phyloP scores from a whole-genome alignment of 495 filamentous ascomycete genomes.

The Penicillium egyptiacum region DNA sequence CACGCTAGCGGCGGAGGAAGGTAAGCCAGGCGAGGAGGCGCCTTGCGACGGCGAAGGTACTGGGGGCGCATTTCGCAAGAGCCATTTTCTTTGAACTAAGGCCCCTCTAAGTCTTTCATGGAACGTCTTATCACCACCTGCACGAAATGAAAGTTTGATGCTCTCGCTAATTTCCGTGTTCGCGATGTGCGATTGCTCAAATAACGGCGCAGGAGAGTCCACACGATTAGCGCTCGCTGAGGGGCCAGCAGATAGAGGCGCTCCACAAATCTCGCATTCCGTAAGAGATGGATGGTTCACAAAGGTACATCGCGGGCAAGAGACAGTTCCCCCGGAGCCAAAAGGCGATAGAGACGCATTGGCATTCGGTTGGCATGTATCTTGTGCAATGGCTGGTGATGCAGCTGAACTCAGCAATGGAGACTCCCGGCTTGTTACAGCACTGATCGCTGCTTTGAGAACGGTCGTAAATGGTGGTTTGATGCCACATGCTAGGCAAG shows the following conservation, averaged over 20 bases:
- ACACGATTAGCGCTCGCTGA: slow-evolving; percentile 38
- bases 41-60: slow-evolving; percentile 63
- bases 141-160: slow-evolving; percentile 89
- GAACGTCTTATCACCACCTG: slow-evolving; percentile 86
- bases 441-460: slow-evolving; percentile 79
- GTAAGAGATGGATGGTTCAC: slow-evolving; percentile 84
- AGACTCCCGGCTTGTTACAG: slow-evolving; percentile 55
- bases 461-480: slow-evolving; percentile 80
- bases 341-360: not conserved
- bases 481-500: slow-evolving; percentile 92
- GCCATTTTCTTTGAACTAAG: slow-evolving; percentile 93
- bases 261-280: slow-evolving; percentile 90
- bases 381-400: slow-evolving; percentile 15
- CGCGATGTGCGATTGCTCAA: slow-evolving; percentile 38
- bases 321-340: slow-evolving; percentile 20
- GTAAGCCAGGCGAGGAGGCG: slow-evolving; percentile 23
- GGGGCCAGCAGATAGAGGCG: slow-evolving; percentile 45
- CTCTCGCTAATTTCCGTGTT: slow-evolving; percentile 64
- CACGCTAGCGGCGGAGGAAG: slow-evolving; percentile 17
- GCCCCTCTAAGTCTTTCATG: slow-evolving; percentile 83
- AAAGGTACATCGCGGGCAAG: slow-evolving; percentile 91
- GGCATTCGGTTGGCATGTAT: slow-evolving; percentile 10
- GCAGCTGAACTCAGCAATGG: slow-evolving; percentile 22
- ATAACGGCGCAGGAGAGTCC: slow-evolving; percentile 77
- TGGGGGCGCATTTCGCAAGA: slow-evolving; percentile 88